Evolutionary conservation across 768 basidiomycete genomes (phyloP).

Genomic region (Psilocybe sp.): DNA sequence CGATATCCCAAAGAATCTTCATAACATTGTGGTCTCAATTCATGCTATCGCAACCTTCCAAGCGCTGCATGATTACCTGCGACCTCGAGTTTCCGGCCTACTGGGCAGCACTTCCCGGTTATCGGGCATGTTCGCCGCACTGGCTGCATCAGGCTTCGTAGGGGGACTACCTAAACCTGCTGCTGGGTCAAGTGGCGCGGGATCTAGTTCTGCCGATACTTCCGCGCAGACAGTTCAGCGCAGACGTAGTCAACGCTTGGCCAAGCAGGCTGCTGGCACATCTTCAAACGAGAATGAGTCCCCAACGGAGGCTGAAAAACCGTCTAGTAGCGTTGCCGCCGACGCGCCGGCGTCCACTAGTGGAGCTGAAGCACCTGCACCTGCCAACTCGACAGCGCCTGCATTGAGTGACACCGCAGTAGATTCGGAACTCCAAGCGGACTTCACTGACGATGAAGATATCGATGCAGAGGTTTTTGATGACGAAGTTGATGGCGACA

Average conservation of each 20-base stretch:
- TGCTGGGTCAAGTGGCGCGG: constrained; percentile 29
- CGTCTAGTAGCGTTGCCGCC: constrained; percentile 5
- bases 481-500: constrained; percentile 79
- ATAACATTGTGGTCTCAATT: constrained; percentile 94
- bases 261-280: constrained; percentile 43
- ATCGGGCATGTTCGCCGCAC: constrained; percentile 88
- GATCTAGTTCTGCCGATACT: constrained; percentile 24
- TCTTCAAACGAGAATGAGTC: constrained; percentile 12
- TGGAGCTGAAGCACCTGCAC: constrained; percentile 7
- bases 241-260: constrained; percentile 82
- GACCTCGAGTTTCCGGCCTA: constrained; percentile 81
- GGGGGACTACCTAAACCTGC: constrained; percentile 42
- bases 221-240: constrained; percentile 47
- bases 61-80: constrained; percentile 92
- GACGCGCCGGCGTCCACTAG: constrained; percentile 3
- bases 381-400: constrained; percentile 30
- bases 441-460: constrained; percentile 86
- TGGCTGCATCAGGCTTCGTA: constrained; percentile 73
- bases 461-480: constrained; percentile 89
- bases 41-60: constrained; percentile 99
- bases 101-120: constrained; percentile 63
- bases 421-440: constrained; percentile 64
- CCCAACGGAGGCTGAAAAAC: constrained; percentile 5
- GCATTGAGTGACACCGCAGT: constrained; percentile 56
- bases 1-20: constrained; percentile 81